A percentile compares a stretch with the other conserved stretches of the same genome.
Evolutionary conservation across 2,329 filamentous ascomycete genomes (phyloP).

Genomic region (Aureobasidium sp.): DNA sequence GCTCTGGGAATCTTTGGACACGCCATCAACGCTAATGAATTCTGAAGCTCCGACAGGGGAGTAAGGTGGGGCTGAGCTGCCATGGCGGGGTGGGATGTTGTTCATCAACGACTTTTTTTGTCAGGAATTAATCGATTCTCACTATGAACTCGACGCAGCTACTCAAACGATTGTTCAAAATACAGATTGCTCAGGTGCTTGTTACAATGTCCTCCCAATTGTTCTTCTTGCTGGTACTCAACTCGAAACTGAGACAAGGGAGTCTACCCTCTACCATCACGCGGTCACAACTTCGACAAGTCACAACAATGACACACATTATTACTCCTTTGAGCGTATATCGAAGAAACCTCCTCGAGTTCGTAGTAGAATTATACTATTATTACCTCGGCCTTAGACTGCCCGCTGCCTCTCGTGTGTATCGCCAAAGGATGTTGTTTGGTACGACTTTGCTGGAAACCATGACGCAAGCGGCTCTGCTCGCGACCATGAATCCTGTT

Average conservation of each 20-base stretch:
- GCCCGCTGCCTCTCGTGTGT: neutral
- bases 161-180: no score
- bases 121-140: neutral
- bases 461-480: slow-evolving; percentile 11
- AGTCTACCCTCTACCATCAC: neutral
- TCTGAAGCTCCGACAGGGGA: slow-evolving; percentile 8
- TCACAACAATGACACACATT: neutral
- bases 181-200: neutral
- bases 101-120: neutral
- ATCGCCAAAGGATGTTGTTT: neutral
- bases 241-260: neutral
- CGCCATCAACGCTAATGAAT: slow-evolving; percentile 9
- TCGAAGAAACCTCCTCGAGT: neutral
- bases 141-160: neutral
- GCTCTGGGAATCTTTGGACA: neutral
- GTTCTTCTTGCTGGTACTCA: no score
- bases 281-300: neutral
- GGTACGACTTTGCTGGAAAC: neutral
- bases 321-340: neutral
- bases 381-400: no score
- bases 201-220: neutral
- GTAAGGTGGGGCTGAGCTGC: slow-evolving; percentile 2
- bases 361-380: neutral
- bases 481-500: slow-evolving; percentile 4
- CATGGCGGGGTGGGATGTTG: neutral